Conservation (phyloP, 2,329 filamentous ascomycete species). For the Alternaria brassicicola region DNA sequence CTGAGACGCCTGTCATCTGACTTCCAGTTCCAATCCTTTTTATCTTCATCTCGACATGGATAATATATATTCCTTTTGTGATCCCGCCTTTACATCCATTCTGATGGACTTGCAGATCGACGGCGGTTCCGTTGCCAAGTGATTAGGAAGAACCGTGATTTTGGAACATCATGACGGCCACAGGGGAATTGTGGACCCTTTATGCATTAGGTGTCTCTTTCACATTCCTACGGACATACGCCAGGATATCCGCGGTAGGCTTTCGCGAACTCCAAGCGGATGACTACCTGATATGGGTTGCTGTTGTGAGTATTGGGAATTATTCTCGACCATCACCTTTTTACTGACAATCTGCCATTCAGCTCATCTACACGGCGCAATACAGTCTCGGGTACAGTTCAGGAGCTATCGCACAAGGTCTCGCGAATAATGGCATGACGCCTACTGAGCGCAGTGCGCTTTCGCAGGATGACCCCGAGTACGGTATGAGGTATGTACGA, state of each 20-base stretch:
- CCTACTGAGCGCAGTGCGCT: neutral
- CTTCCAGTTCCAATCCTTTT: neutral
- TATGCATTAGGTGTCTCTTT: neutral
- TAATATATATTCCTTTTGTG: too few relatives aligned
- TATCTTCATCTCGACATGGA: neutral
- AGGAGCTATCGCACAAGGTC: neutral
- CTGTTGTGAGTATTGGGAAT: neutral
- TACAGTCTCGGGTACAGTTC: neutral
- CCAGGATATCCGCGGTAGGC: neutral
- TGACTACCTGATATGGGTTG: neutral
- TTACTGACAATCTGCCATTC: neutral
- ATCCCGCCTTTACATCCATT: too few relatives aligned
- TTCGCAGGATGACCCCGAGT: neutral
- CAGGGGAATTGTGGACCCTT: neutral
- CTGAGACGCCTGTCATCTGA: neutral
- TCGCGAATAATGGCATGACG: neutral
- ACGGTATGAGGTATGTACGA: neutral
- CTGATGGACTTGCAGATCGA: neutral
- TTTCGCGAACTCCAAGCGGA: neutral
- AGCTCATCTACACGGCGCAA: neutral
- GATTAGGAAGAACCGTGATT: neutral
- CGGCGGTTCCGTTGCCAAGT: neutral
- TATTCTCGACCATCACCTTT: accelerated
- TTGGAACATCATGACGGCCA: neutral
- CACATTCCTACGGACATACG: neutral